These are phyloP conservation scores for Phascolomyces articulosus DNA, from an alignment of 371 early-diverging fungal genomes.

Conservation along the genomic window DNA sequence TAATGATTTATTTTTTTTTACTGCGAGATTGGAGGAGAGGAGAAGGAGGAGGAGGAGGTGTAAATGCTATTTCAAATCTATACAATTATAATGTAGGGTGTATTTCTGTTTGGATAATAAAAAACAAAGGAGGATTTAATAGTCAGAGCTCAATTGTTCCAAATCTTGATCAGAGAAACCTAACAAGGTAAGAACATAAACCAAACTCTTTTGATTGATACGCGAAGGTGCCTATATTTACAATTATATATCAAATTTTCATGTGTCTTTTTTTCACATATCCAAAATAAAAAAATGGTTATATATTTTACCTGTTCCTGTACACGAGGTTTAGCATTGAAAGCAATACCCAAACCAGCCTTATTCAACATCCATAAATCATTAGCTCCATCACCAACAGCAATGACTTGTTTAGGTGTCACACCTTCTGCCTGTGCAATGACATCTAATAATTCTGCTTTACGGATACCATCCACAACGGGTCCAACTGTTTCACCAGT, in stretches of 20 bases:
- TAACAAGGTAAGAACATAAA: constrained; percentile 69
- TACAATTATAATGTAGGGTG: background rate
- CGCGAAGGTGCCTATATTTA: constrained; percentile 67
- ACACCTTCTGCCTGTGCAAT: constrained; percentile 93
- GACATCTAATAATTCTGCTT: constrained; percentile 92
- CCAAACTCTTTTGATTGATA: constrained; percentile 91
- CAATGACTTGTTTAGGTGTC: constrained; percentile 87
- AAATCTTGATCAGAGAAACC: constrained; percentile 56
- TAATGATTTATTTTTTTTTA: no score
- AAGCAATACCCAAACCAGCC: constrained; percentile 98
- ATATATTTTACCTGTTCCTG: constrained; percentile 65
- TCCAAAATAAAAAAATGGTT: constrained; percentile 22
- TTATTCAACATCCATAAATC: constrained; percentile 97
- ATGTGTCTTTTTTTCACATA: background rate
- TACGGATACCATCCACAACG: constrained; percentile 89
- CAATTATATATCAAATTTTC: constrained; percentile 17
- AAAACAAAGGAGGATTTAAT: background rate
- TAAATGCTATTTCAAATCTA: no score
- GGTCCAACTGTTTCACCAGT: constrained; percentile 89
- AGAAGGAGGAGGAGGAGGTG: no score
- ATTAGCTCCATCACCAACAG: constrained; percentile 99
- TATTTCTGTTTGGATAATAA: background rate
- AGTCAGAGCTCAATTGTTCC: constrained; percentile 35
- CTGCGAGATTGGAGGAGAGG: no score
- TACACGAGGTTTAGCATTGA: constrained; percentile 97